These are phyloP conservation scores for Mrakia hoshinonis DNA, from an alignment of 768 basidiomycete species.

Conservation along the genomic window DNA sequence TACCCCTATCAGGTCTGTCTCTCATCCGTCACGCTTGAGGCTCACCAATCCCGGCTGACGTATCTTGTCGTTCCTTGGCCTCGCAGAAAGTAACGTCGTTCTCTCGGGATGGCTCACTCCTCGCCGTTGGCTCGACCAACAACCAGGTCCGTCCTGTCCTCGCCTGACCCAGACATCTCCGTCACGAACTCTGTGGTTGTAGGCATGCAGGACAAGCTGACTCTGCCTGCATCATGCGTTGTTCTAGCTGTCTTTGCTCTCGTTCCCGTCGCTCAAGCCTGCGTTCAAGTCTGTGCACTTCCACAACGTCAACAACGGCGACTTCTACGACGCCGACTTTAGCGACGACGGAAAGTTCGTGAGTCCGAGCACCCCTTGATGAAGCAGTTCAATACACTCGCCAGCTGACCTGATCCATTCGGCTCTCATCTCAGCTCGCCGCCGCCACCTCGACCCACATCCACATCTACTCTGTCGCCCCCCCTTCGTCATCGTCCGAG, in stretches of 20 bases:
- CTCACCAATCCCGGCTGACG: too few relatives aligned
- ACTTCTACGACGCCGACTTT: slow-evolving; percentile 82
- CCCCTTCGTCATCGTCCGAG: slow-evolving; percentile 17
- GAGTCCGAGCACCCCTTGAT: slow-evolving; percentile 26
- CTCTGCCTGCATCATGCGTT: too few relatives aligned
- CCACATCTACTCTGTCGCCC: slow-evolving; percentile 32
- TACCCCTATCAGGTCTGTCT: slow-evolving; percentile 61
- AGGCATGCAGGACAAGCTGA: neutral
- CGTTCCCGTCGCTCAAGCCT: slow-evolving; percentile 52
- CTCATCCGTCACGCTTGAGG: neutral
- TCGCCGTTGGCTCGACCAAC: slow-evolving; percentile 62
- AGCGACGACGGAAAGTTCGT: slow-evolving; percentile 51
- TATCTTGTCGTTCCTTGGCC: neutral
- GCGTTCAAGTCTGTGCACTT: slow-evolving; percentile 45
- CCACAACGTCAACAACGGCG: slow-evolving; percentile 49
- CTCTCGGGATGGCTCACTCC: slow-evolving; percentile 56
- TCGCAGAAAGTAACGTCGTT: slow-evolving; percentile 76
- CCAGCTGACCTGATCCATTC: neutral
- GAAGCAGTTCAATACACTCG: too few relatives aligned
- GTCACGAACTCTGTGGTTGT: slow-evolving; percentile 7
- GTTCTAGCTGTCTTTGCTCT: slow-evolving; percentile 61
- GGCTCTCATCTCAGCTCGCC: slow-evolving; percentile 32
- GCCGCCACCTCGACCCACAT: slow-evolving; percentile 36
- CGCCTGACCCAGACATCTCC: slow-evolving; percentile 19
- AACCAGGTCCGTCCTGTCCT: slow-evolving; percentile 54